phyloP scores from a whole-genome alignment of 2,329 filamentous ascomycete genomes.

The Fusarium armeniacum region DNA sequence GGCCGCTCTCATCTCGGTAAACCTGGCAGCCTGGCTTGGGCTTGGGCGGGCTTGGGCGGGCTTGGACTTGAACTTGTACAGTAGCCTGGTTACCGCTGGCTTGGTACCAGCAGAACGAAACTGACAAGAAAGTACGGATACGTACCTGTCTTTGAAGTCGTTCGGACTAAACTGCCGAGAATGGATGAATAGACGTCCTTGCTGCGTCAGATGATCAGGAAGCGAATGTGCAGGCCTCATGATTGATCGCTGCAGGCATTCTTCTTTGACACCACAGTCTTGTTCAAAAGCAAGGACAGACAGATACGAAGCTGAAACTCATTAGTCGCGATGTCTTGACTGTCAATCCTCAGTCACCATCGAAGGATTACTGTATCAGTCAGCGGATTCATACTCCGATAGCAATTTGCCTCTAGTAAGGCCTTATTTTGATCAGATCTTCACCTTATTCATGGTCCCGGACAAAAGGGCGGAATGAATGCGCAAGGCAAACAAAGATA shows the following conservation, averaged over 20 bases:
- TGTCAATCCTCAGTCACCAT: not conserved
- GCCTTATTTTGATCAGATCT: not conserved
- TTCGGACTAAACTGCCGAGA: conserved; percentile 47
- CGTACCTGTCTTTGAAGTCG: conserved; percentile 6
- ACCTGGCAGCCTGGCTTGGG: conserved; percentile 14
- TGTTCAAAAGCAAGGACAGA: not conserved
- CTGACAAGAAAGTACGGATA: conserved; percentile 17
- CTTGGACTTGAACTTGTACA: not conserved
- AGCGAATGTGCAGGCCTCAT: conserved; percentile 28
- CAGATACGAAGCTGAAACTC: conserved; percentile 7
- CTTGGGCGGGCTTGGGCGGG: not conserved
- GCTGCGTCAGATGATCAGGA: conserved; percentile 41
- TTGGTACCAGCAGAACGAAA: conserved; percentile 47
- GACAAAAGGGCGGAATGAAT: conserved; percentile 17
- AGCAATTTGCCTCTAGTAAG: conserved; percentile 24
- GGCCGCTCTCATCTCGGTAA: conserved; percentile 41
- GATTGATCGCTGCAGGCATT: conserved; percentile 45
- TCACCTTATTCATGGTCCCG: not conserved
- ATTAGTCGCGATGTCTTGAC: not conserved
- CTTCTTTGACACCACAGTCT: not conserved
- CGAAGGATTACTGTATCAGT: conserved; percentile 13
- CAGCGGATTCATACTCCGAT: conserved; percentile 3
- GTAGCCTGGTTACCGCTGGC: conserved; percentile 17
- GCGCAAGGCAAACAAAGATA: conserved; percentile 2
- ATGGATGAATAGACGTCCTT: conserved; percentile 20